Evolutionary conservation across 225 moss, liverwort and hornwort species (phyloP).

Genomic region (Antitrichia curtipendula): DNA sequence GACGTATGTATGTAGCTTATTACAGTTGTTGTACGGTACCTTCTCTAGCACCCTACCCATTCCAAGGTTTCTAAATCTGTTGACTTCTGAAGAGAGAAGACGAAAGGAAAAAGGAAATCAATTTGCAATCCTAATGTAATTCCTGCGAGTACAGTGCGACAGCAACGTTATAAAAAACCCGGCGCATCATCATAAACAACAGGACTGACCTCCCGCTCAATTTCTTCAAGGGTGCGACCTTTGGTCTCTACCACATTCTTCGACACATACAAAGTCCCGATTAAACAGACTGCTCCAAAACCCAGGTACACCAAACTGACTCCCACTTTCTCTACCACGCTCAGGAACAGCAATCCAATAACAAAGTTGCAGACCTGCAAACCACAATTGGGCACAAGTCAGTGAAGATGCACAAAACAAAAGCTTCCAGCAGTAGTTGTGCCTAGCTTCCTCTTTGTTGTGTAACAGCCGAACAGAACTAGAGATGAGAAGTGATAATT

Average conservation of each 20-base stretch:
- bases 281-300: constrained; percentile 63
- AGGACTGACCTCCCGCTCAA: constrained; percentile 69
- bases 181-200: not conserved
- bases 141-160: not conserved
- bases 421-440: not conserved
- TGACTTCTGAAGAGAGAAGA: not conserved
- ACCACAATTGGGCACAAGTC: not conserved
- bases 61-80: not conserved
- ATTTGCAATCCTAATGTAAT: not conserved
- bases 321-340: constrained; percentile 64
- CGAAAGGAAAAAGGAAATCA: too few species aligned
- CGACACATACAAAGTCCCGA: constrained; percentile 33
- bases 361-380: constrained; percentile 62
- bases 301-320: constrained; percentile 66
- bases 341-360: constrained; percentile 73
- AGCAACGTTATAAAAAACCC: not conserved
- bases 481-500: not conserved
- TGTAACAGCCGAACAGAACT: not conserved
- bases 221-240: constrained; percentile 90
- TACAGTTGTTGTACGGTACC: not conserved
- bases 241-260: constrained; percentile 81
- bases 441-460: not conserved
- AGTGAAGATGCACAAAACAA: not conserved
- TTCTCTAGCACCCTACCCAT: not conserved
- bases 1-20: not conserved